Evolutionary conservation across 1,284 basidiomycete genomes (phyloP).

Genomic region (Ceratobasidium papillatum): DNA sequence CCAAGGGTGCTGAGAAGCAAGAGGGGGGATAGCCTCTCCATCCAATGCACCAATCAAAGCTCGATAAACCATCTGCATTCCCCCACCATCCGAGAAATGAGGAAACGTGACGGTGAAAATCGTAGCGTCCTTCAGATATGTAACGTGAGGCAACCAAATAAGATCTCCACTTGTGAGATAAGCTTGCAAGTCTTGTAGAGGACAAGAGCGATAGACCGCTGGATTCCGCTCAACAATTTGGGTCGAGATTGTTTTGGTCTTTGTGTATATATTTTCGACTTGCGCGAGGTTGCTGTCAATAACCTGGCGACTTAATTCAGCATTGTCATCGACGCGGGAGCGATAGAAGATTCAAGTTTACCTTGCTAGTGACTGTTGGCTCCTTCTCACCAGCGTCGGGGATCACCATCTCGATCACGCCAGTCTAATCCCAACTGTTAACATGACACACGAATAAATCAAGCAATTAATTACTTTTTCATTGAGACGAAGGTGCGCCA

Average conservation of each 20-base stretch:
- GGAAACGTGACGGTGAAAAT: constrained; percentile 11
- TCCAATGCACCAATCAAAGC: constrained; percentile 16
- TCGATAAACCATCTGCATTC: neutral
- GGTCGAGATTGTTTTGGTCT: constrained; percentile 17
- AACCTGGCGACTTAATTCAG: neutral
- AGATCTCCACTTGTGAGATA: constrained; percentile 16
- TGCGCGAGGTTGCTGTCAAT: neutral
- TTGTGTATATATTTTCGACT: neutral
- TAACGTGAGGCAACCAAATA: neutral
- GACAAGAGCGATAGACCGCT: neutral
- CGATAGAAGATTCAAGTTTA: neutral
- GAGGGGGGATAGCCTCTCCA: constrained; percentile 5
- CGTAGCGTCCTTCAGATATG: constrained; percentile 18
- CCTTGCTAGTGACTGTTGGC: neutral
- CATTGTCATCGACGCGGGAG: no score
- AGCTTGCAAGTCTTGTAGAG: neutral
- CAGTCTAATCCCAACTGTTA: neutral
- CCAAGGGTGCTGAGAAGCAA: constrained; percentile 4
- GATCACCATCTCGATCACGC: neutral
- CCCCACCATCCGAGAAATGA: constrained; percentile 14
- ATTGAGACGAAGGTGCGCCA: neutral
- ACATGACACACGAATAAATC: no score
- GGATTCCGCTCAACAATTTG: constrained; percentile 2
- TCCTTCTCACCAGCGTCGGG: neutral
- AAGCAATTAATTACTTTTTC: neutral